Base-by-base conservation (phyloP, 2,329 filamentous ascomycete genomes). In the Colletotrichum sublineola region DNA sequence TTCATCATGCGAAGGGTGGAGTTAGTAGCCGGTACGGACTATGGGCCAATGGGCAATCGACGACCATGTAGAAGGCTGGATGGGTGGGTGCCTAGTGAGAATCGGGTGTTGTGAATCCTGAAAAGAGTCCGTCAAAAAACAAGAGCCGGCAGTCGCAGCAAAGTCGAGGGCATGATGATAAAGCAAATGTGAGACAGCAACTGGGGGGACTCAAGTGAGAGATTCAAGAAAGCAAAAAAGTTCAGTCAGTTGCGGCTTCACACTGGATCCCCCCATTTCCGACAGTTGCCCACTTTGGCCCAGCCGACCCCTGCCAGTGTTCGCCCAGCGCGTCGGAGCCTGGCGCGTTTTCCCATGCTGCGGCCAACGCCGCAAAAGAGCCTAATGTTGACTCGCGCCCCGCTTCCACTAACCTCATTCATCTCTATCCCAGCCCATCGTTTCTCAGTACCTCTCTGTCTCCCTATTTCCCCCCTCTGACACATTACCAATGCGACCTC, bases 1-100 rank as follows among this genome's bases (percentile, higher is more conserved):
- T 71, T 69, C 72, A 74, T 74, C 62, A 70, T 73, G 56, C 67
- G 53, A 50, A 65, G 56, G 48, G n/a, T 62, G 46, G 31, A 46
- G n/a, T 18, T 29, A 53, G 46, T 14, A 36, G 24, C 44, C 57
- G 20, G 50, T 53, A 42, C 46, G 50, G 38, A 38, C 44, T 71
- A 57, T 57, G 15, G 31, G n/a, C 48, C 38, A 46, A 57, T 57
- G 15, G 31, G n/a, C 48, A 44, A 46, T 38, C 14, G 55, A 36
- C 24, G 62, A 66, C 57, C 67, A 71, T 73, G 50, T 46, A 61
- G 62, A 60, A 46, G 61, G 60, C 48, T 46, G 46, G 6, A 38
- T 40, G 6, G n/a, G 24, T 20, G 12, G 33, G 8, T 63, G 60
- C 60, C 60, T 63, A 20, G 44, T 7, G 24, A 50, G 33, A 29